phyloP scores from a whole-genome alignment of 257 asterid genomes.

The Verbascum thapsus region DNA sequence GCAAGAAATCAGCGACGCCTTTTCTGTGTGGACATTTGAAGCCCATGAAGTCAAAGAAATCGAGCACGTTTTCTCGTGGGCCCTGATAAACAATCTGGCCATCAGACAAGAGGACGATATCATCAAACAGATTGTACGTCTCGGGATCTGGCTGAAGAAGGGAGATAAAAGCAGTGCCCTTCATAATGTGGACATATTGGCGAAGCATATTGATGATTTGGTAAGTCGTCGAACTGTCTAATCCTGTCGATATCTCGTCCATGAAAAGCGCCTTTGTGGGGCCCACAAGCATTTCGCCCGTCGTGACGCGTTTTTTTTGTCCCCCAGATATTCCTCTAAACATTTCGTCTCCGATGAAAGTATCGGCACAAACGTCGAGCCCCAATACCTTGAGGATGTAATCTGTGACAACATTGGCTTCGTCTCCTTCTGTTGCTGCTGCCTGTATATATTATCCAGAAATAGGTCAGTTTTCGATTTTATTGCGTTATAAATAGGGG shows the following conservation, averaged over 20 bases:
- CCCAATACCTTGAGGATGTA: slow-evolving; percentile 49
- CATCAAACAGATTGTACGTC: slow-evolving; percentile 49
- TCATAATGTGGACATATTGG: slow-evolving; percentile 43
- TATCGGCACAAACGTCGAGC: slow-evolving; percentile 58
- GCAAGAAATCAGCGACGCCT: slow-evolving; percentile 54
- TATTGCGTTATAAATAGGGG: no score
- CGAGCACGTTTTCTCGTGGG: slow-evolving; percentile 41
- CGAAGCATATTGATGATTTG: slow-evolving; percentile 39
- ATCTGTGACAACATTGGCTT: slow-evolving; percentile 43
- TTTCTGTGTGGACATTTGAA: slow-evolving; percentile 51
- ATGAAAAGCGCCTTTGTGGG: slow-evolving; percentile 51
- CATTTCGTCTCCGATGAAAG: slow-evolving; percentile 60
- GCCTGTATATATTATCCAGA: slow-evolving; percentile 34
- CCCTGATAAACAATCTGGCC: slow-evolving; percentile 46
- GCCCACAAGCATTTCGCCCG: slow-evolving; percentile 58
- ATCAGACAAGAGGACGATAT: slow-evolving; percentile 45
- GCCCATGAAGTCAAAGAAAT: slow-evolving; percentile 46
- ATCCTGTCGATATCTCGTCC: slow-evolving; percentile 54
- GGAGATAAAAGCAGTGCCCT: slow-evolving; percentile 47
- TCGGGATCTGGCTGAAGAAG: slow-evolving; percentile 55
- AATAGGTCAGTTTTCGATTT: neutral
- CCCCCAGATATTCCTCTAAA: slow-evolving; percentile 61
- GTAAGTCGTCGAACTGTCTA: slow-evolving; percentile 51
- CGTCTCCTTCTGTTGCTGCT: slow-evolving; percentile 45
- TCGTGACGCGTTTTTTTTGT: slow-evolving; percentile 55